These are phyloP conservation scores for Leavenworthia alabamica DNA, from an alignment of 345 rosid species.

Conservation along the genomic window DNA sequence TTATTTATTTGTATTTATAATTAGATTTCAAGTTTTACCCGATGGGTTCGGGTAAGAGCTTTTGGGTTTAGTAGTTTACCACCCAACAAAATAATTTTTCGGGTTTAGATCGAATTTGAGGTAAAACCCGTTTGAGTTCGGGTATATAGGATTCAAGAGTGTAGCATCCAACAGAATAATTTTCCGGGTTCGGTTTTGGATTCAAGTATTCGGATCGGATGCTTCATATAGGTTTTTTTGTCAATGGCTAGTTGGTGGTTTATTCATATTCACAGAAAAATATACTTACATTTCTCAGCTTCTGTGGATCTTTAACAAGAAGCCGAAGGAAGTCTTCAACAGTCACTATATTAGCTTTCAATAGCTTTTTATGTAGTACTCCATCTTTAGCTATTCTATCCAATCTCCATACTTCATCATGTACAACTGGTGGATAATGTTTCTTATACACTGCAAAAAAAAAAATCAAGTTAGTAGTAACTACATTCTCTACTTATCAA, in stretches of 20 bases:
- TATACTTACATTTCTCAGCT: slow-evolving; percentile 58
- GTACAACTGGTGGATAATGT: slow-evolving; percentile 86
- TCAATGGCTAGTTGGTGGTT: background rate
- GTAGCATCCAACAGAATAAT: no score
- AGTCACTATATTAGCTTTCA: slow-evolving; percentile 47
- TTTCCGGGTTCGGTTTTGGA: no score
- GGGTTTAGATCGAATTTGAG: no score
- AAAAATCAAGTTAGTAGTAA: background rate
- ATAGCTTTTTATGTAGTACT: slow-evolving; percentile 79
- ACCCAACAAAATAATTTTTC: no score
- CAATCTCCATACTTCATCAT: slow-evolving; percentile 94
- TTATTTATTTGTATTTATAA: no score
- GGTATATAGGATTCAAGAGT: no score
- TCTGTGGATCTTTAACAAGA: slow-evolving; percentile 65
- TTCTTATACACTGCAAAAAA: slow-evolving; percentile 75
- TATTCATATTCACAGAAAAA: background rate
- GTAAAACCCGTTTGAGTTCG: no score
- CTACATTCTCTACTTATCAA: slow-evolving; percentile 1
- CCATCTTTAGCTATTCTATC: slow-evolving; percentile 96
- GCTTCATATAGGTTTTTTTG: no score
- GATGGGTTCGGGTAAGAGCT: no score
- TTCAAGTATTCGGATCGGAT: no score
- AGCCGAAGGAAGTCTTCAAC: slow-evolving; percentile 89
- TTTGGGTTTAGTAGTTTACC: no score
- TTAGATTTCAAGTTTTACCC: no score